phyloP scores from a whole-genome alignment of 179 eudicot genomes.

The Carnegiea gigantea region DNA sequence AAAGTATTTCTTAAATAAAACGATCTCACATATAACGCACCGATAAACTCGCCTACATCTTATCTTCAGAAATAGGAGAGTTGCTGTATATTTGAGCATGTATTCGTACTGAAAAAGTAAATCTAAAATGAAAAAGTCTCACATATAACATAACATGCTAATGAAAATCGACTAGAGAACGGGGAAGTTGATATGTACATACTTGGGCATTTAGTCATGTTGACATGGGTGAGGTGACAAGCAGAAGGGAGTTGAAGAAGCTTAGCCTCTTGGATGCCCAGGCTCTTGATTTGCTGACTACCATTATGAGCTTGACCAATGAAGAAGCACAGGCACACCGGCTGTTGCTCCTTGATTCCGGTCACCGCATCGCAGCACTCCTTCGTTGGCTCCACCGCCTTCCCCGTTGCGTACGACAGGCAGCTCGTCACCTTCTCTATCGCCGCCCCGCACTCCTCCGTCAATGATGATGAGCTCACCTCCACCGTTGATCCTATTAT shows the following conservation, averaged over 20 bases:
- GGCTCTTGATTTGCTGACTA: slow-evolving; percentile 35
- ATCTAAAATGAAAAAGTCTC: no score
- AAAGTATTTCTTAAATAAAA: no score
- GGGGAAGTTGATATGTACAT: slow-evolving; percentile 8
- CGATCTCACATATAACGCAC: no score
- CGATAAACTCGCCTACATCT: no score
- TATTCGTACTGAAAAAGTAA: no score
- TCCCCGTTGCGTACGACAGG: slow-evolving; percentile 39
- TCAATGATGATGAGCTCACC: slow-evolving; percentile 6
- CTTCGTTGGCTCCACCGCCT: slow-evolving; percentile 28
- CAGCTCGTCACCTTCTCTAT: slow-evolving; percentile 31
- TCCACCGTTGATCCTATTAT: neutral
- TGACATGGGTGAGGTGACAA: slow-evolving; percentile 55
- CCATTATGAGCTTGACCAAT: slow-evolving; percentile 55
- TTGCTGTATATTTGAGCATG: no score
- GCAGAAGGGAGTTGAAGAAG: slow-evolving; percentile 60
- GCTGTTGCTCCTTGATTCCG: slow-evolving; percentile 39
- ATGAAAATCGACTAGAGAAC: no score
- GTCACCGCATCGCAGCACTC: slow-evolving; percentile 40
- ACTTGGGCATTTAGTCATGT: slow-evolving; percentile 58
- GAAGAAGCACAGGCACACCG: slow-evolving; percentile 59
- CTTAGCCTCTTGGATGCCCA: slow-evolving; percentile 54
- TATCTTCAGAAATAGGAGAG: no score
- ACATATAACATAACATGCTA: no score
- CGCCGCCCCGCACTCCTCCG: slow-evolving; percentile 23